Base-by-base conservation (phyloP, 2,329 filamentous ascomycete species). In the Bipolaris zeicola region DNA sequence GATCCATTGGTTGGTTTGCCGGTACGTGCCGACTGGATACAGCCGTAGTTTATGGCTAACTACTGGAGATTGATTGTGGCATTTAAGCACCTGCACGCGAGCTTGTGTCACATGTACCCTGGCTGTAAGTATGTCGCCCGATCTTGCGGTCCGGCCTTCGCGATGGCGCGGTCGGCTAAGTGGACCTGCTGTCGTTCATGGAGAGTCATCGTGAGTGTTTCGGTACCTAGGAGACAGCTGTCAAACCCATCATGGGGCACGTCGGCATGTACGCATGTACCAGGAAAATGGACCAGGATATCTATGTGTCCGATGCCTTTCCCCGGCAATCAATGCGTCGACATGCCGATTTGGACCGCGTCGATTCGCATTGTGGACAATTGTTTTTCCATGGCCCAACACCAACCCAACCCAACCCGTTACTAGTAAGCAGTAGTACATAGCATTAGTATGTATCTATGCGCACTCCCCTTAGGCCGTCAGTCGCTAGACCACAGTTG, bases 351-450 rank as follows among this genome's bases (percentile, higher is more conserved):
- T 44, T 42, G 52, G 52, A 34, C 58, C 42, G 52, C 50, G 52
- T 36, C 34, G 16, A 46, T 45, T 33, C n/a, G 26, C 36, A 42
- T 54, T 33, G 43, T 56, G 46, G 49, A 39, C 28, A 38, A 45
- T 33, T 45, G 26, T 26, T 52, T 55, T 52, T 64, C 53, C 57
- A 53, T 31, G n/a, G 20, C 33, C 42, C 52, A 50, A 44, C 34
- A 33, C 43, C 28, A 22, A 28, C 41, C 10, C n/a, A 20, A 18
- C 26, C 16, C 28, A 31, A 11, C 26, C 26, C 26, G 26, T 28
- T 20, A 20, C 20, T 20, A 20, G 20, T 20, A 2, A 20, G 20
- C 3, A 2, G 20, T 20, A 20, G 20, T 20, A 20, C 20, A 3
- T 20, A 16, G 16, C 16, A 20, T 20, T 31, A 31, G 28, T 13